phyloP scores from a whole-genome alignment of 2,329 filamentous ascomycete genomes.

The Rhynchosporium agropyri region DNA sequence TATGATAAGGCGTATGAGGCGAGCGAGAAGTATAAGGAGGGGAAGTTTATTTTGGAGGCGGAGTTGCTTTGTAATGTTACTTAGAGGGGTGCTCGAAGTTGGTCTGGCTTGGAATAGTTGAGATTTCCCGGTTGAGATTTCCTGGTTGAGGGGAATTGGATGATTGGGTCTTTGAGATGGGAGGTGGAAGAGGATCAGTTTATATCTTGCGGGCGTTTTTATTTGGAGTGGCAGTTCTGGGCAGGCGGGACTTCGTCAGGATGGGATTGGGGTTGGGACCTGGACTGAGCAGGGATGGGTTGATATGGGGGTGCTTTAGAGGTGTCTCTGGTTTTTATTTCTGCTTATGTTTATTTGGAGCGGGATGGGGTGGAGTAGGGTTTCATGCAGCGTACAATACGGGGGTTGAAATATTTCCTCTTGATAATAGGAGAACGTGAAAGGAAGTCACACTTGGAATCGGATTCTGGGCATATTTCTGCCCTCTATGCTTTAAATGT shows the following conservation, averaged over 20 bases:
- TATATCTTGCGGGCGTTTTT: conserved; percentile 7
- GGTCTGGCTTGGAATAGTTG: too few relatives aligned
- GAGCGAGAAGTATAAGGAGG: conserved; percentile 97
- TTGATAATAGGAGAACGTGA: too few relatives aligned
- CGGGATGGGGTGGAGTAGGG: too few relatives aligned
- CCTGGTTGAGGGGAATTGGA: too few relatives aligned
- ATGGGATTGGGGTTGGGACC: neutral
- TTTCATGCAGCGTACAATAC: too few relatives aligned
- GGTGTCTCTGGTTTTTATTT: too few relatives aligned
- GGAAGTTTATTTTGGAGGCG: conserved; percentile 94
- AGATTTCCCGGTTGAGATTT: neutral
- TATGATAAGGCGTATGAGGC: conserved; percentile 96
- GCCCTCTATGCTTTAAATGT: too few relatives aligned
- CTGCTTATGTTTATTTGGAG: too few relatives aligned
- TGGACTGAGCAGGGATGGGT: neutral
- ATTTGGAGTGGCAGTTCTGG: neutral
- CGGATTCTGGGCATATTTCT: too few relatives aligned
- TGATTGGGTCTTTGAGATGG: neutral
- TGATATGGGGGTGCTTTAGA: too few relatives aligned
- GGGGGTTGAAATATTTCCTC: too few relatives aligned
- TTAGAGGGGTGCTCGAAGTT: conserved; percentile 39
- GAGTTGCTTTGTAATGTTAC: conserved; percentile 82
- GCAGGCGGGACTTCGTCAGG: neutral
- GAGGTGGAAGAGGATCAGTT: neutral
- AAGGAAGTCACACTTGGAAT: too few relatives aligned